A percentile compares a stretch with the other conserved stretches of the same genome.
Conservation (phyloP, 768 basidiomycete genomes). For the Chiua virens region DNA sequence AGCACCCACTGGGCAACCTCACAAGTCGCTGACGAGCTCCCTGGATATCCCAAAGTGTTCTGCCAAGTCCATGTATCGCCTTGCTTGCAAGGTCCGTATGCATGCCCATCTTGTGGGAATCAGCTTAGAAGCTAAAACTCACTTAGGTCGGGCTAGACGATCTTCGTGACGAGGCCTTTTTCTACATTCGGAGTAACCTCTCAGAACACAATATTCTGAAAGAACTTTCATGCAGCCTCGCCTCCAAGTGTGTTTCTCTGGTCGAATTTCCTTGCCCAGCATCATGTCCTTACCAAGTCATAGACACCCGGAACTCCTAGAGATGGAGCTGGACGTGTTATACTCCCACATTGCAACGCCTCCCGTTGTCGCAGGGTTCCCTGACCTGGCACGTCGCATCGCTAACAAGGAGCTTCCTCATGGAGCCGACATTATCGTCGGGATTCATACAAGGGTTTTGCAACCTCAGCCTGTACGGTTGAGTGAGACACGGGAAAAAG, state of each 20-base stretch:
- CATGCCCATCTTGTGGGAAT: not conserved
- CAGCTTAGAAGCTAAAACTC: not conserved
- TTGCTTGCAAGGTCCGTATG: conserved; percentile 37
- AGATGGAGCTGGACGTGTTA: conserved; percentile 9
- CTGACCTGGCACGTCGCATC: conserved; percentile 6
- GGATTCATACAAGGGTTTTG: not conserved
- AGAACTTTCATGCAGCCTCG: conserved; percentile 21
- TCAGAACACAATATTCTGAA: conserved; percentile 22
- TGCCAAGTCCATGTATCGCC: conserved; percentile 46
- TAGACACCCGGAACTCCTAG: conserved; percentile 6
- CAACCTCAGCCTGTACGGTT: not conserved
- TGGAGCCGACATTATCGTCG: conserved; percentile 11
- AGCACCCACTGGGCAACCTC: not conserved
- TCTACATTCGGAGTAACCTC: conserved; percentile 14
- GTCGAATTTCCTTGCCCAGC: no score
- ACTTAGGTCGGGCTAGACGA: conserved; percentile 20
- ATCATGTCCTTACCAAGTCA: no score
- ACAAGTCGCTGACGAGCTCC: not conserved
- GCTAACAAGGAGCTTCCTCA: conserved; percentile 8
- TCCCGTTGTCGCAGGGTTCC: conserved; percentile 5
- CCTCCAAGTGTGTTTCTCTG: conserved; percentile 11
- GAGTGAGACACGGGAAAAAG: no score
- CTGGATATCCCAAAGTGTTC: conserved; percentile 30
- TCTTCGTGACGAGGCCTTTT: conserved; percentile 16
- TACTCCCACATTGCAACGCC: conserved; percentile 2